A percentile compares a stretch with the other conserved stretches of the same genome.
phyloP scores from a whole-genome alignment of 176 grass and related monocot genomes.

The Tillandsia leiboldiana region DNA sequence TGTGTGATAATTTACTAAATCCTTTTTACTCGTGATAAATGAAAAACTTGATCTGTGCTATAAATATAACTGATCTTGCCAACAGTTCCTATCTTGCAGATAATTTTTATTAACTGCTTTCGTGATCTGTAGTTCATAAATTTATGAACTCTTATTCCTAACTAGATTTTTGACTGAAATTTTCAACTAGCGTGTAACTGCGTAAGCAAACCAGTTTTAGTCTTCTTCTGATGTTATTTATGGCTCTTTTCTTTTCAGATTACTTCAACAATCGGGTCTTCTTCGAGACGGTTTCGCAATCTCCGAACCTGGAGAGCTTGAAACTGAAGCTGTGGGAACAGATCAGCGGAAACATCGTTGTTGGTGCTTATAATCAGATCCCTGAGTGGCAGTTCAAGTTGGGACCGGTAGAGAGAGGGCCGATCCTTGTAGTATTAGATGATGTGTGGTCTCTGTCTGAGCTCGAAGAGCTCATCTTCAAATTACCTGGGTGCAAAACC shows the following conservation, averaged over 20 bases:
- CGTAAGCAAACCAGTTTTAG: not conserved
- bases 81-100: no score
- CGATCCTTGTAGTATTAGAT: slow-evolving; percentile 80
- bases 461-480: slow-evolving; percentile 74
- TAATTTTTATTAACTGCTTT: no score
- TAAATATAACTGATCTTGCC: no score
- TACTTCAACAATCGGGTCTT: slow-evolving; percentile 77
- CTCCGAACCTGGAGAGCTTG: slow-evolving; percentile 66
- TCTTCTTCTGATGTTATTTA: not conserved
- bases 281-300: slow-evolving; percentile 87
- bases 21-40: no score
- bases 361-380: slow-evolving; percentile 79
- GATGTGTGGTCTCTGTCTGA: slow-evolving; percentile 82
- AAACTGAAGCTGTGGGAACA: slow-evolving; percentile 88
- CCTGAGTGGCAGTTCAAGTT: slow-evolving; percentile 79
- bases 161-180: no score
- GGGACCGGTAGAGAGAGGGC: slow-evolving; percentile 52
- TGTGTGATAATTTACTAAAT: no score
- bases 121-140: no score
- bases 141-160: no score
- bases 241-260: slow-evolving; percentile 36
- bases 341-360: slow-evolving; percentile 72
- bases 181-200: no score
- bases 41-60: no score
- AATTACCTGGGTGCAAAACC: slow-evolving; percentile 69